Base-by-base conservation (phyloP, 495 filamentous ascomycete species). In the Penicillium angulare region DNA sequence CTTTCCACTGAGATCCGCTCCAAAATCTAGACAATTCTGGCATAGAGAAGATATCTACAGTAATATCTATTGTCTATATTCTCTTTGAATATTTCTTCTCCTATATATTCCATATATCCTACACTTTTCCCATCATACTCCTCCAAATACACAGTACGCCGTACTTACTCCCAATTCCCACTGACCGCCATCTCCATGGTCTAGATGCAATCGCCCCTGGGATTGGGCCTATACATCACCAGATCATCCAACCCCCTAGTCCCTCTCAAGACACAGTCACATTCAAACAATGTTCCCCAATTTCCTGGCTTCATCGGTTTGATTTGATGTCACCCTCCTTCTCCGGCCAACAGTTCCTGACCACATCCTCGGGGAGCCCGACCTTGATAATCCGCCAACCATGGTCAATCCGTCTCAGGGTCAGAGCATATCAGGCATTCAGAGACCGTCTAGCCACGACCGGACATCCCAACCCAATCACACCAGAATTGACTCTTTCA, bases 391-490 rank as follows among this genome's bases (percentile, higher is more conserved):
- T 1, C 41, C n/a, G 13, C 8, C 2, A 21, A 32, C 43, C 44
- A 55, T 21, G 42, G 43, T 49, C 50, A 13, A 13, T 2, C 13
- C 18, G 16, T 26, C 18, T 22, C 31, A 55, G 47, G 47, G 47
- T 55, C 48, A 52, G 23, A 38, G 41, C 23, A 33, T 51, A 52
- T 48, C 45, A n/a, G 47, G 43, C 46, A 7, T 20, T n/a, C n/a
- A n/a, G n/a, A n/a, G n/a, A n/a, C n/a, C n/a, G n/a, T n/a, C n/a
- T n/a, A n/a, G n/a, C n/a, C n/a, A n/a, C n/a, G n/a, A n/a, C n/a
- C n/a, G n/a, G n/a, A n/a, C n/a, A n/a, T n/a, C n/a, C n/a, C n/a
- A n/a, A n/a, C n/a, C n/a, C n/a, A n/a, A n/a, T n/a, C n/a, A n/a
- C n/a, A n/a, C n/a, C n/a, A n/a, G n/a, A n/a, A n/a, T n/a, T n/a